These are phyloP conservation scores for Lentinula raphanica DNA, from an alignment of 768 basidiomycete species.

Conservation along the genomic window DNA sequence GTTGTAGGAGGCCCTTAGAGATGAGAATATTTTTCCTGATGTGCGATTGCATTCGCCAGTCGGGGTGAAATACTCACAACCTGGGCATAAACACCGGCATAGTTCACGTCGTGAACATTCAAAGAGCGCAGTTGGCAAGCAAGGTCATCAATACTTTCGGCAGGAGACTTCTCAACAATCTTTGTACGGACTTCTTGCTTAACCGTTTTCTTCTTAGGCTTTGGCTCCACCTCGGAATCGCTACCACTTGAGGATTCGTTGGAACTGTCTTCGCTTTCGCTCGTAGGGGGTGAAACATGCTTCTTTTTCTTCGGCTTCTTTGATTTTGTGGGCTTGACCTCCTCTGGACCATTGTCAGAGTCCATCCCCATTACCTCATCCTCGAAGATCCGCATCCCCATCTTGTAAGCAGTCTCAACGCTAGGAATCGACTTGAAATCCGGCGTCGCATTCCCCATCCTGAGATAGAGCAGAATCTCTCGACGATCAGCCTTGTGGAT, in stretches of 20 bases:
- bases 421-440: conserved; percentile 3
- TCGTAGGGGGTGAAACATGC: too few species aligned
- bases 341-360: too few species aligned
- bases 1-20: background rate
- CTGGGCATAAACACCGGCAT: background rate
- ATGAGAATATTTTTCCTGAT: too few species aligned
- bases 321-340: background rate
- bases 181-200: background rate
- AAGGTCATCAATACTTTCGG: background rate
- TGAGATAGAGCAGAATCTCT: background rate
- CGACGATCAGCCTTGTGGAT: background rate
- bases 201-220: too few species aligned
- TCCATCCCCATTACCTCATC: too few species aligned
- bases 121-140: background rate
- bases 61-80: background rate
- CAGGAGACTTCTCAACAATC: background rate
- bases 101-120: background rate
- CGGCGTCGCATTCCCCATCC: too few species aligned
- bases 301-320: too few species aligned
- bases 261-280: too few species aligned
- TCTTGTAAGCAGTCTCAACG: too few species aligned
- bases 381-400: too few species aligned
- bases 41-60: background rate
- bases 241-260: too few species aligned
- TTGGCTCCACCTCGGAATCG: too few species aligned